Conservation (phyloP, 2,329 filamentous ascomycete genomes). For the Pestalotiopsis sp. region DNA sequence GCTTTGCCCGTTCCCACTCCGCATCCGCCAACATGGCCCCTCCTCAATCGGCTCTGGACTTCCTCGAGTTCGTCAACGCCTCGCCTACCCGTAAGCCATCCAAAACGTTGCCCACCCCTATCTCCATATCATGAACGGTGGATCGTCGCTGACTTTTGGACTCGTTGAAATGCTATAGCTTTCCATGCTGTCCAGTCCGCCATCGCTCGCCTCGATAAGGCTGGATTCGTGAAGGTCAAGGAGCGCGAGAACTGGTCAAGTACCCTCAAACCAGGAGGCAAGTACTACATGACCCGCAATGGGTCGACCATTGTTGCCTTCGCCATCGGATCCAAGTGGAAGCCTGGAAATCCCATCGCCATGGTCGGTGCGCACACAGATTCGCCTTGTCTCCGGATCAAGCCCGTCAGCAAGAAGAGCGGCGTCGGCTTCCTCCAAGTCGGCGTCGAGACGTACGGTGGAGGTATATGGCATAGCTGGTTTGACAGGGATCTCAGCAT, state of each 20-base stretch:
- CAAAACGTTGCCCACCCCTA: not conserved
- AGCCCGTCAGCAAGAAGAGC: conserved; percentile 90
- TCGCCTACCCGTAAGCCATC: conserved; percentile 80
- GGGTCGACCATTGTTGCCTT: conserved; percentile 91
- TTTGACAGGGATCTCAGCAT: conserved; percentile 94
- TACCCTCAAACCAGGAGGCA: conserved; percentile 79
- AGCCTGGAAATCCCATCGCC: conserved; percentile 83
- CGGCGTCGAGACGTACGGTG: conserved; percentile 94
- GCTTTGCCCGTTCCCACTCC: conserved; percentile 1
- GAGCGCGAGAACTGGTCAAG: conserved; percentile 89
- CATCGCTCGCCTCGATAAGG: conserved; percentile 73
- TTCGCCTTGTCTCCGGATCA: conserved; percentile 87
- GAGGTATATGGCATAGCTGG: conserved; percentile 97
- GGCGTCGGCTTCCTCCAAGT: conserved; percentile 89
- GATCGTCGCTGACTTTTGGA: conserved; percentile 10
- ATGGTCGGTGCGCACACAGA: conserved; percentile 98
- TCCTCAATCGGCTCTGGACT: conserved; percentile 70
- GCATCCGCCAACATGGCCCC: conserved; percentile 47
- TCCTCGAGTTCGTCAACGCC: conserved; percentile 90
- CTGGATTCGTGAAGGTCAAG: conserved; percentile 85
- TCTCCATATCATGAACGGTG: not conserved
- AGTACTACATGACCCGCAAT: conserved; percentile 96
- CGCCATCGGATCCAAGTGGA: conserved; percentile 88
- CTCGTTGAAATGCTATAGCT: conserved; percentile 51
- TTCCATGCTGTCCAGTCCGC: conserved; percentile 91